These are phyloP conservation scores for Saprolegnia parasitica DNA, from an alignment of 352 stramenopile species.

Conservation along the genomic window DNA sequence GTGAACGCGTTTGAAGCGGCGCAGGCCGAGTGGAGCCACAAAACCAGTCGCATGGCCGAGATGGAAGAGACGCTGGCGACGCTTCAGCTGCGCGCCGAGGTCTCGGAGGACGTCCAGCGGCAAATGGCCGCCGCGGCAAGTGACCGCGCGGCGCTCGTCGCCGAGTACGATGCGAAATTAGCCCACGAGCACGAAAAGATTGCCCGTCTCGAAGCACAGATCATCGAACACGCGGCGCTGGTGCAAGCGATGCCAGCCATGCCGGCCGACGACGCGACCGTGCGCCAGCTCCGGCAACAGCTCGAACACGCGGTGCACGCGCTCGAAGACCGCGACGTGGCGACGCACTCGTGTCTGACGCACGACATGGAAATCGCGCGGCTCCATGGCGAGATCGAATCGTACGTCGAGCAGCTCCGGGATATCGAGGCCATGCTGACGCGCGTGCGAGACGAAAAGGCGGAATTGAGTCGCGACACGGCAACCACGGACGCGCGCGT, in stretches of 20 bases:
- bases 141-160: not conserved
- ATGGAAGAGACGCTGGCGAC: not conserved
- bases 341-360: not conserved
- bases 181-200: not conserved
- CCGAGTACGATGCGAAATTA: not conserved
- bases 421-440: conserved; percentile 1
- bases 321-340: not conserved
- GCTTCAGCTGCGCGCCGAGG: not conserved
- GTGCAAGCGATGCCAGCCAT: not conserved
- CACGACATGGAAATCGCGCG: conserved; percentile 3
- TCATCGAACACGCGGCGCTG: not conserved
- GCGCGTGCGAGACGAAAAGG: not conserved
- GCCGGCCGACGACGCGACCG: not conserved
- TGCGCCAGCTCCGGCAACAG: not conserved
- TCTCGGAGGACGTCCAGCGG: not conserved
- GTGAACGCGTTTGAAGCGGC: conserved; percentile 18
- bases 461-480: not conserved
- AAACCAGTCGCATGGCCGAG: not conserved
- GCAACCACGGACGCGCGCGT: not conserved
- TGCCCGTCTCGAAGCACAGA: not conserved
- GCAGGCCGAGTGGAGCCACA: not conserved
- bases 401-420: not conserved
- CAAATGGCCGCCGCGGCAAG: not conserved
- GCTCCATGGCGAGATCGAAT: not conserved
- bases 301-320: not conserved